Evolutionary conservation across 2,329 filamentous ascomycete species (phyloP).

Genomic region (Botryosphaeria dothidea): DNA sequence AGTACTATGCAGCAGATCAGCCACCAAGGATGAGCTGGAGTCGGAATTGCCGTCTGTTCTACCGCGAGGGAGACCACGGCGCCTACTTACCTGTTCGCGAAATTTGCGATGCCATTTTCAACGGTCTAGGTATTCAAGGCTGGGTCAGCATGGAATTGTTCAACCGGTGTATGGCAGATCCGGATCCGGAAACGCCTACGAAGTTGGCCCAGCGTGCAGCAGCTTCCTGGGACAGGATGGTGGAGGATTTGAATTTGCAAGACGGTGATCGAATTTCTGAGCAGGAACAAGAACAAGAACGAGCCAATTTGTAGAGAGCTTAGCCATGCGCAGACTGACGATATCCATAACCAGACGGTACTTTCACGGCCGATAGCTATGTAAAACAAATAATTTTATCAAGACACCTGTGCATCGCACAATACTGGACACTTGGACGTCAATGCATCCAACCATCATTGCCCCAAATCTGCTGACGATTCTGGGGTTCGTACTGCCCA

Average conservation of each 20-base stretch:
- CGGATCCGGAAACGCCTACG: conserved; percentile 54
- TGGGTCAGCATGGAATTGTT: conserved; percentile 75
- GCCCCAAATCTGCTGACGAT: background rate
- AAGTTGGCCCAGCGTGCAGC: conserved; percentile 56
- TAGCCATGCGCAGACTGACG: too few species aligned
- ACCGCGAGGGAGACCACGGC: conserved; percentile 61
- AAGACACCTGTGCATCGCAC: background rate
- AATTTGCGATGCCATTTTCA: conserved; percentile 62
- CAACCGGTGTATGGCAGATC: conserved; percentile 58
- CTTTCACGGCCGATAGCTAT: too few species aligned
- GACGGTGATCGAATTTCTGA: background rate
- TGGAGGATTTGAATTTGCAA: conserved; percentile 34
- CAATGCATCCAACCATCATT: background rate
- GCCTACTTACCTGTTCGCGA: conserved; percentile 68
- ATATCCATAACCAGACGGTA: too few species aligned
- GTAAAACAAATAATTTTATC: too few species aligned
- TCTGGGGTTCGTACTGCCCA: background rate
- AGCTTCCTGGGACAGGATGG: conserved; percentile 53
- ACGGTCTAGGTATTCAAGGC: conserved; percentile 65
- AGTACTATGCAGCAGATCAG: conserved; percentile 60
- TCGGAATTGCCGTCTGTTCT: conserved; percentile 70
- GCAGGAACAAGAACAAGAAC: background rate
- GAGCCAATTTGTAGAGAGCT: background rate
- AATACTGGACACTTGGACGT: background rate
- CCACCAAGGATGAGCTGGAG: conserved; percentile 75